Conservation (phyloP, 108 stramenopile genomes). For the Conticribra guillardii region DNA sequence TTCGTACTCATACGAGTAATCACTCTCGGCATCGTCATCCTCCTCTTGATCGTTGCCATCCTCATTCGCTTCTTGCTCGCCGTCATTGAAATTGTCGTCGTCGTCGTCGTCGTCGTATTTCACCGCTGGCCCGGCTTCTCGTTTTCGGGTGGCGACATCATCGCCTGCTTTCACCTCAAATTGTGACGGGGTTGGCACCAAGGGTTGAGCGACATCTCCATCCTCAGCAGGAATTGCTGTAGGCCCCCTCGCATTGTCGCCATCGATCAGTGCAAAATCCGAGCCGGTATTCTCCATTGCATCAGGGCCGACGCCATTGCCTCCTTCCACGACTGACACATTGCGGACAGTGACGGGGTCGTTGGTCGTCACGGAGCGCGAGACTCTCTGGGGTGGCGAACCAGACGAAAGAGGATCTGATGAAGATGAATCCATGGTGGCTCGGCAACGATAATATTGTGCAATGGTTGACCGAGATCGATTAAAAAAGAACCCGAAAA, state of each 20-base stretch:
- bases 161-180: too few species aligned
- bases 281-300: neutral
- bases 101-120: conserved; percentile 17
- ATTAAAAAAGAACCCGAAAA: too few species aligned
- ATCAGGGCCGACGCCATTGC: neutral
- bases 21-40: conserved; percentile 60
- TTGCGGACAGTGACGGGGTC: neutral
- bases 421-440: too few species aligned
- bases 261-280: neutral
- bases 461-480: too few species aligned
- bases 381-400: too few species aligned
- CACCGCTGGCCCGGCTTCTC: conserved; percentile 5
- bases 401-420: too few species aligned
- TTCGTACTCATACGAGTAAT: conserved; percentile 80
- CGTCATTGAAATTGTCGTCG: conserved; percentile 17
- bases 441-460: too few species aligned
- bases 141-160: neutral
- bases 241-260: neutral
- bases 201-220: conserved; percentile 1
- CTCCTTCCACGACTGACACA: neutral
- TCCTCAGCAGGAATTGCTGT: conserved; percentile 14
- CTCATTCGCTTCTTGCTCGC: conserved; percentile 9
- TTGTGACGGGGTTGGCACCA: neutral
- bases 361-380: too few species aligned
- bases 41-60: conserved; percentile 24